A percentile compares a stretch with the other conserved stretches of the same genome.
Conservation (phyloP, 495 filamentous ascomycete genomes). For the Letharia lupina region DNA sequence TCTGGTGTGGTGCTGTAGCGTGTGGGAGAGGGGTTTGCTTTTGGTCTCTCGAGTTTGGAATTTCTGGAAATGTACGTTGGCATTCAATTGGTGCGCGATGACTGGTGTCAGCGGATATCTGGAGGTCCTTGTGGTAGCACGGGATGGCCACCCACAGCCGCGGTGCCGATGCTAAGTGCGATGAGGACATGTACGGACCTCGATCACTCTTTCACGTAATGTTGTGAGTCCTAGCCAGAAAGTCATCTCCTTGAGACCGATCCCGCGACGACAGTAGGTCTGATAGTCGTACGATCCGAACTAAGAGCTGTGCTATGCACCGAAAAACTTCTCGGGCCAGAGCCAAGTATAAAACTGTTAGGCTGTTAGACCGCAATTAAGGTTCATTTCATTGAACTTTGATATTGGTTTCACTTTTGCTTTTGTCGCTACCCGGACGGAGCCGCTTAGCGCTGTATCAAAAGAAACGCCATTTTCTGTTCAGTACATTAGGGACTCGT, state of each 20-base stretch:
- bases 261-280: not conserved
- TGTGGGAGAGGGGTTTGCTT: too few species aligned
- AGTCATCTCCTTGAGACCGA: not conserved
- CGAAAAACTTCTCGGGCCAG: too few species aligned
- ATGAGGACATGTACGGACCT: not conserved
- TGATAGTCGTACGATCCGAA: not conserved
- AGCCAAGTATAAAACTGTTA: too few species aligned
- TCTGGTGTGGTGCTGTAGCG: not conserved
- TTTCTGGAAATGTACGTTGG: not conserved
- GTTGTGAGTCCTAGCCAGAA: not conserved
- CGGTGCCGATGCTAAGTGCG: not conserved
- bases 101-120: too few species aligned
- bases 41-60: not conserved
- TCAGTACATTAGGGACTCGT: not conserved
- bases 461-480: not conserved
- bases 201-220: not conserved
- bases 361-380: not conserved
- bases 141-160: too few species aligned
- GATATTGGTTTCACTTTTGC: not conserved
- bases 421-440: not conserved
- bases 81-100: not conserved
- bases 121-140: too few species aligned
- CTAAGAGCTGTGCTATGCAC: too few species aligned
- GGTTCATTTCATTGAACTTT: not conserved
- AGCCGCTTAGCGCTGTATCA: not conserved